A percentile compares a stretch with the other conserved stretches of the same genome.
phyloP scores from a whole-genome alignment of 2,329 filamentous ascomycete species.

The Xylariaceae sp. region DNA sequence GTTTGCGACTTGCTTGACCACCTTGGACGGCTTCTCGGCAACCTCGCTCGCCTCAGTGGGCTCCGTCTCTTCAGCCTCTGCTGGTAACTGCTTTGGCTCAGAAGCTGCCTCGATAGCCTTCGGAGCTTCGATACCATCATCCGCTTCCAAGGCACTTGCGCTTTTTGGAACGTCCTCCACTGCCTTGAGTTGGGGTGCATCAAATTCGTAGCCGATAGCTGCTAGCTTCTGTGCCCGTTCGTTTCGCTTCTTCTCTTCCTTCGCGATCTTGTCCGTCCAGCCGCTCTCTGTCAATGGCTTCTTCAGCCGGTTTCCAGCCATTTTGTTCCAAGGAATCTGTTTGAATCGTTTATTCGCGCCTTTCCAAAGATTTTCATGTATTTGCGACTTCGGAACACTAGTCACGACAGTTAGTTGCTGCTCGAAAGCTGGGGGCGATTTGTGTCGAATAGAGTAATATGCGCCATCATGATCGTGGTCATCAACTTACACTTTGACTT shows the following conservation, averaged over 20 bases:
- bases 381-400: slow-evolving; percentile 67
- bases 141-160: slow-evolving; percentile 31
- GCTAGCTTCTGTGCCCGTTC: slow-evolving; percentile 71
- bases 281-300: slow-evolving; percentile 66
- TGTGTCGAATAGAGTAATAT: no score
- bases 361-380: slow-evolving; percentile 82
- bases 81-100: slow-evolving; percentile 5
- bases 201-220: slow-evolving; percentile 78
- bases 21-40: slow-evolving; percentile 12
- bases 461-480: no score
- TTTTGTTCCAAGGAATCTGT: slow-evolving; percentile 79
- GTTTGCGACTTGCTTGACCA: slow-evolving; percentile 27
- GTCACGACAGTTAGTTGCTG: no score
- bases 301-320: slow-evolving; percentile 71
- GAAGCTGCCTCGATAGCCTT: slow-evolving; percentile 36
- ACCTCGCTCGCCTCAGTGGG: slow-evolving; percentile 5
- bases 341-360: slow-evolving; percentile 89
- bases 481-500: slow-evolving; percentile 63
- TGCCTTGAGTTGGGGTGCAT: slow-evolving; percentile 66
- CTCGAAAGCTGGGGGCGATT: no score
- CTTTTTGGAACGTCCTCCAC: slow-evolving; percentile 36
- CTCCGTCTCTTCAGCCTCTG: no score
- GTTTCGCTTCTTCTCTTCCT: slow-evolving; percentile 66
- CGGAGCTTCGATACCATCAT: slow-evolving; percentile 29
- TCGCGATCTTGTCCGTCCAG: slow-evolving; percentile 74